Base-by-base conservation (phyloP, 805 yeast genomes). In the Saturnispora ahearnii region DNA sequence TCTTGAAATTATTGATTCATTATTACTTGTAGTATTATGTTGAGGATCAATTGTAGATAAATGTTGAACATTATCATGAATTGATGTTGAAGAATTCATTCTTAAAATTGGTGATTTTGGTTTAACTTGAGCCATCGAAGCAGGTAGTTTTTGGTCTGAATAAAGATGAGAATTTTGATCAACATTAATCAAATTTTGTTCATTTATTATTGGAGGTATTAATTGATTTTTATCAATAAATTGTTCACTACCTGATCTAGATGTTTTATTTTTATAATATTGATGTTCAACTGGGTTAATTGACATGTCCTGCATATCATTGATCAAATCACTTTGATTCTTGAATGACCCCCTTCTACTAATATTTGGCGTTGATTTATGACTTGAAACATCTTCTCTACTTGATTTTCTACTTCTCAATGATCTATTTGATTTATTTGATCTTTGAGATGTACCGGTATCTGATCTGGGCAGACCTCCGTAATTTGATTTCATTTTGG, bases 71-170 rank as follows among this genome's bases (percentile, higher is more conserved):
- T 56, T 36, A 22, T 36, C 58, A 30, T 52, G 53, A 11, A 61
- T 51, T 34, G 65, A 62, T 24, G 65, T 55, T 5, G 67, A 55
- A 5, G 68, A 62, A 34, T 64, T 62, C 55, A 62, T 55, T 46
- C 66, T 57, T 15, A 65, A 51, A 34, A 65, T 65, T 7, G 69
- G 69, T 3, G 68, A 58, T 51, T 60, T 65, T 0, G 69, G 68
- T 21, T 62, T 61, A 53, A 65, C 52, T 29, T 59, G 53, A 5
- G 60, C 62, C 69, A 65, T 65, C 29, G 68, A 64, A 11, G 69
- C 68, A 5, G 68, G 69, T 30, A 64, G 37, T 38, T 59, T 59
- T 6, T 50, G 51, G 40, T 54, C 51, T 10, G 40, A 32, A 11
- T 47, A 44, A 34, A 51, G 33, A 32, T 48, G 42, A 13, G 45